Base-by-base conservation (phyloP, 306 rosid genomes). In the Prunus dulcis region DNA sequence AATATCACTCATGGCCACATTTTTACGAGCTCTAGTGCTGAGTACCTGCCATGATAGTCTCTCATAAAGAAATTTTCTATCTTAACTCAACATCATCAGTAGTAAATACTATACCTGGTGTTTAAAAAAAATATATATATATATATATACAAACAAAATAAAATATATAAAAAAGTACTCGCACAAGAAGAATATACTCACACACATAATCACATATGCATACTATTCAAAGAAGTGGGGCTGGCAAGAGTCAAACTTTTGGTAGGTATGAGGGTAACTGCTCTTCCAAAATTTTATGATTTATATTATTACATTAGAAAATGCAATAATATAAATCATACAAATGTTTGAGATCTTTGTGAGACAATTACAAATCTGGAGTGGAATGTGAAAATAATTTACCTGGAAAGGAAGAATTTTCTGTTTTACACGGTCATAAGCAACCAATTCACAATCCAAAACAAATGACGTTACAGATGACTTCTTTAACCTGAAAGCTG, bases 371-470 rank as follows among this genome's bases (percentile, higher is more conserved):
- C n/a, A 55, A 53, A 7, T 53, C 52, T 7, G 55, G 41, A 38
- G 27, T 17, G 27, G n/a, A 2, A 55, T 30, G 64, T 3, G 50
- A 67, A 79, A 64, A 69, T 52, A 64, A 9, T 20, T 68, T 88
- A 92, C 99, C 97, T 92, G 97, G 82, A 95, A 95, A 53, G 99
- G 91, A 27, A 77, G 88, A 83, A 95, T 92, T 77, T 80, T 84
- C 68, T 84, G 80, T 17, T 83, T 83, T 76, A 30, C 83, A 75
- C 90, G 93, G 63, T 95, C 88, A 83, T 92, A 95, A 65, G 93
- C 99, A 85, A 92, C 99, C 74, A 95, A 78, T 86, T 95, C 97
- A 78, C 99, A 92, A 76, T 95, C 97, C 75, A 95, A 88, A 76
- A 95, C 82, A 86, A 95, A 92, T 65, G 99, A 92, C n/a, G 65